These are phyloP conservation scores for Cyclocybe cylindracea DNA, from an alignment of 768 basidiomycete species.

Conservation along the genomic window DNA sequence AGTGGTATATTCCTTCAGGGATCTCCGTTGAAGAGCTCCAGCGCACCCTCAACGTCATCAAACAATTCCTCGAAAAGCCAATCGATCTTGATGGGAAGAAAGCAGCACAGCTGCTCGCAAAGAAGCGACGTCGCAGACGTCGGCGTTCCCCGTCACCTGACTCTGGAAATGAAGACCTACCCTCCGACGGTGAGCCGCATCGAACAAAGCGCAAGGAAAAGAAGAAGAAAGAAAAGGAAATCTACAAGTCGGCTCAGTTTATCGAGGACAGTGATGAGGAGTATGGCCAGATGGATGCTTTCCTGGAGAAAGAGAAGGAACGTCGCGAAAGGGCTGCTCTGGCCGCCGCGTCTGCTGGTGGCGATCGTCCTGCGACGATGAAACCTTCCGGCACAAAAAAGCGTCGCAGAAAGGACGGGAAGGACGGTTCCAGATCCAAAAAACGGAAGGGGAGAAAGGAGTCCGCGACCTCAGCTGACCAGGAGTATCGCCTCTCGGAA, in stretches of 20 bases:
- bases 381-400: conserved; percentile 51
- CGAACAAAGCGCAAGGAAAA: conserved; percentile 64
- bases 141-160: conserved; percentile 47
- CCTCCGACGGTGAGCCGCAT: conserved; percentile 35
- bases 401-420: conserved; percentile 41
- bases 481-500: conserved; percentile 1
- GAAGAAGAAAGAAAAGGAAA: conserved; percentile 56
- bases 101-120: conserved; percentile 67
- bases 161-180: conserved; percentile 43
- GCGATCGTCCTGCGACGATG: conserved; percentile 51
- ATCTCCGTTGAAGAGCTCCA: conserved; percentile 69
- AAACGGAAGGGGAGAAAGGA: conserved; percentile 31
- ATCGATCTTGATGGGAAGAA: conserved; percentile 81
- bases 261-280: conserved; percentile 91
- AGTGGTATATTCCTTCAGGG: conserved; percentile 85
- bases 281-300: conserved; percentile 77
- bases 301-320: conserved; percentile 74
- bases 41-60: conserved; percentile 71
- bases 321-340: conserved; percentile 55
- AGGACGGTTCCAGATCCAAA: conserved; percentile 29
- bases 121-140: conserved; percentile 59
- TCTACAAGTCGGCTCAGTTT: conserved; percentile 87
- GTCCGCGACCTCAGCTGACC: conserved; percentile 16
- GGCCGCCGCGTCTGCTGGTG: conserved; percentile 44
- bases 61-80: conserved; percentile 81